Percentiles rank a stretch among this genome's conserved stretches.
Conservation (phyloP, 192 early-diverging fungal genomes). For the Thamnidium elegans region DNA sequence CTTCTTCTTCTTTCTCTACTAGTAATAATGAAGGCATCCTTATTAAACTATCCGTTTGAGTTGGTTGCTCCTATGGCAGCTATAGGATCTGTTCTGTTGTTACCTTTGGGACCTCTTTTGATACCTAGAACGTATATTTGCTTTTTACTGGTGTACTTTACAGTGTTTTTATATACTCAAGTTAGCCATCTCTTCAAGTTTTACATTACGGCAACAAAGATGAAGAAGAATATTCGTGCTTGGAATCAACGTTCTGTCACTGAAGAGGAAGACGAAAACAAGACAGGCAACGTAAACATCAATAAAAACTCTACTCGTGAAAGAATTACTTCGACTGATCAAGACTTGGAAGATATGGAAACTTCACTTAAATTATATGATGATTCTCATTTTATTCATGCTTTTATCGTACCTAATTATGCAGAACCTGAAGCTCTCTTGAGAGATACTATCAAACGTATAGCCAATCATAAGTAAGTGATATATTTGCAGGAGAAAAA, state of each 20-base stretch:
- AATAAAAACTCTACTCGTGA: neutral
- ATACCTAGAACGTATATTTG: slow-evolving; percentile 41
- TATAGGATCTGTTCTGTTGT: slow-evolving; percentile 35
- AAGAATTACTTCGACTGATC: slow-evolving; percentile 1
- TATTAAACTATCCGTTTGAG: slow-evolving; percentile 44
- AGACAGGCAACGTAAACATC: slow-evolving; percentile 9
- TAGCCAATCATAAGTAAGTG: slow-evolving; percentile 61
- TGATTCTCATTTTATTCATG: slow-evolving; percentile 51
- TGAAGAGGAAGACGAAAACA: slow-evolving; percentile 1
- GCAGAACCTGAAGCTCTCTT: slow-evolving; percentile 65
- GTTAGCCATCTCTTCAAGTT: slow-evolving; percentile 49
- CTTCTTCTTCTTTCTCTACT: slow-evolving; percentile 2
- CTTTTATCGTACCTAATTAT: slow-evolving; percentile 75
- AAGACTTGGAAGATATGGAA: slow-evolving; percentile 34
- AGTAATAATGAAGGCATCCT: neutral
- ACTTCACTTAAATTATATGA: slow-evolving; percentile 14
- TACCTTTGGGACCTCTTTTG: slow-evolving; percentile 43
- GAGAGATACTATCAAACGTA: slow-evolving; percentile 66
- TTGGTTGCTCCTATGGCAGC: slow-evolving; percentile 45
- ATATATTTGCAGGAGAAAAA: neutral
- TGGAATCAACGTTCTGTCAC: slow-evolving; percentile 30
- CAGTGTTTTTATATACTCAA: slow-evolving; percentile 40
- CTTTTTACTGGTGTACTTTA: slow-evolving; percentile 45
- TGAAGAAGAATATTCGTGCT: slow-evolving; percentile 38
- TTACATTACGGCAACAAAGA: slow-evolving; percentile 39